Evolutionary conservation across 768 basidiomycete genomes (phyloP).

Genomic region (Podaxis sp.): DNA sequence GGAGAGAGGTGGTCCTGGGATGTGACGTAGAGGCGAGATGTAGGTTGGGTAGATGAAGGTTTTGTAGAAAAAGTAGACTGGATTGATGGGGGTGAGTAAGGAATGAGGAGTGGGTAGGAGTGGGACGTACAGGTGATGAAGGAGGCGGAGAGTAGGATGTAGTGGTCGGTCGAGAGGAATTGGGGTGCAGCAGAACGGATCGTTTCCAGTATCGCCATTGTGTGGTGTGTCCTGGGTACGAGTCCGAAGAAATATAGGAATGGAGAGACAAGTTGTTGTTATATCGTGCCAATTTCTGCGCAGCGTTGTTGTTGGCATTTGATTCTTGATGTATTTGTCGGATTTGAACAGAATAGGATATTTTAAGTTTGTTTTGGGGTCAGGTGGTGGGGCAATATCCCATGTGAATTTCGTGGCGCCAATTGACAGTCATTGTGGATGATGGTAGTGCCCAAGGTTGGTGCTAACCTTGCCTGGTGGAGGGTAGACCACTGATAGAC

Average conservation of each 20-base stretch:
- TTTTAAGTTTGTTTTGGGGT: too few species aligned
- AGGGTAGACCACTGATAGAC: too few species aligned
- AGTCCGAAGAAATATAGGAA: too few species aligned
- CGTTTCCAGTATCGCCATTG: background rate
- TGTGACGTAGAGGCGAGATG: slow-evolving; percentile 7
- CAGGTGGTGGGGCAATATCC: too few species aligned
- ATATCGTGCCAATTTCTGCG: background rate
- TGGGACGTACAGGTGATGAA: background rate
- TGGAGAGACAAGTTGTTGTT: too few species aligned
- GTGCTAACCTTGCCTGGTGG: too few species aligned
- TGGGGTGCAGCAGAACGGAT: background rate
- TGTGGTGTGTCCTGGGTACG: too few species aligned
- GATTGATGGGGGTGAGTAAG: background rate
- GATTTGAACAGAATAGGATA: too few species aligned
- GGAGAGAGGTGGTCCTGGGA: slow-evolving; percentile 5
- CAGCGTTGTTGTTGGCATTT: background rate
- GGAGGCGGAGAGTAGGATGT: background rate
- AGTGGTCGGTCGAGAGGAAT: background rate
- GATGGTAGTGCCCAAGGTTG: too few species aligned
- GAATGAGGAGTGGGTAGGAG: background rate
- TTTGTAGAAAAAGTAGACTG: background rate
- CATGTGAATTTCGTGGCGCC: too few species aligned
- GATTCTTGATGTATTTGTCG: background rate
- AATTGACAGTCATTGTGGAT: too few species aligned
- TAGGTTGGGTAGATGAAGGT: slow-evolving; percentile 3